Evolutionary conservation across 805 yeast genomes (phyloP).

Genomic region (Gaillardinia entomophila): DNA sequence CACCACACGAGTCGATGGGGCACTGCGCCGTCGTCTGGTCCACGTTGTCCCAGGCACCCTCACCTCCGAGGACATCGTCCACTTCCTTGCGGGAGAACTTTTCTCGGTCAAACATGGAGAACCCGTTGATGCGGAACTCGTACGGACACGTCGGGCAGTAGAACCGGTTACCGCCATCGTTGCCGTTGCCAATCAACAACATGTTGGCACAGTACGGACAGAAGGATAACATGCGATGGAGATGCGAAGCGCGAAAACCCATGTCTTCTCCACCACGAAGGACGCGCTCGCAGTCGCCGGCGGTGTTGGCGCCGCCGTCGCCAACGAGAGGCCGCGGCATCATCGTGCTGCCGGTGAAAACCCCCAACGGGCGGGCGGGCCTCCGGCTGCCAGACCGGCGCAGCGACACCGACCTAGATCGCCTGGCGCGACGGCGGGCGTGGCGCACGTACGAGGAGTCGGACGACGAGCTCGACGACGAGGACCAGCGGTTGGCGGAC

Average conservation of each 20-base stretch:
- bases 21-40: conserved; percentile 94
- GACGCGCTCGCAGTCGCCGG: conserved; percentile 29
- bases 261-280: background rate
- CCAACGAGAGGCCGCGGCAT: conserved; percentile 37
- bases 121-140: conserved; percentile 80
- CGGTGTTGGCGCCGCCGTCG: conserved; percentile 41
- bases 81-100: conserved; percentile 80
- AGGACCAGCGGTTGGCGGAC: conserved; percentile 43
- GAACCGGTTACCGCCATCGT: conserved; percentile 57
- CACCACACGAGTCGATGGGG: conserved; percentile 81
- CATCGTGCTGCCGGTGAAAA: conserved; percentile 26
- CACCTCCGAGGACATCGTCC: conserved; percentile 95
- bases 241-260: background rate
- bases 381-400: conserved; percentile 40
- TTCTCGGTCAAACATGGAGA: conserved; percentile 81
- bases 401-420: conserved; percentile 31
- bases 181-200: conserved; percentile 62
- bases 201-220: conserved; percentile 94
- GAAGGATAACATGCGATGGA: conserved; percentile 74
- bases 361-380: conserved; percentile 43
- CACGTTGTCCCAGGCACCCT: conserved; percentile 98
- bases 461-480: conserved; percentile 26
- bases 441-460: conserved; percentile 22
- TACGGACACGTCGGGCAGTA: conserved; percentile 95
- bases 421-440: conserved; percentile 47